Evolutionary conservation across 345 rosid genomes (phyloP), one percentile per base, ranked within the genome.

Genomic region (Eucalyptus sp.): DNA sequence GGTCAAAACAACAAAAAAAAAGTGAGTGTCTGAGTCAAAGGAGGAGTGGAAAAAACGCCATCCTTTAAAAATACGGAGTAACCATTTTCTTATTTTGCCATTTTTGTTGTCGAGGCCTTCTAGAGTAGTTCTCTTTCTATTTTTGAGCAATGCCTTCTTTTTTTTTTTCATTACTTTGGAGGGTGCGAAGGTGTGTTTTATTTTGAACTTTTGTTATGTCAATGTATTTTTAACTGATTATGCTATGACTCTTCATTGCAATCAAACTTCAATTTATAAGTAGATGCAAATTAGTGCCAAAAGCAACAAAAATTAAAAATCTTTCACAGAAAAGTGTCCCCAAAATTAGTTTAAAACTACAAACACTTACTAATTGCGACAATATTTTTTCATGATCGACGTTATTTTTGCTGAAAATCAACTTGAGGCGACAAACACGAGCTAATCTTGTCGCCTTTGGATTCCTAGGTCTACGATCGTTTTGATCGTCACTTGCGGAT

Each of bases 1-100:
- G 0, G 0, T 52, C 58, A 18, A 52, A 52, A 18, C 25, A 18
- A 52, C 1, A 5, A 37, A 3, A 51, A 52, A 52, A 52, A 52
- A 52, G 2, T 52, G 25, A 52, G 58, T 3, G 9, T 52, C 2
- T 2, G 2, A 20, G 58, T 20, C 0, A 3, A 52, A 52, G 0
- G 24, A 18, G 4, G 0, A 52, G 58, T 52, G 25, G 2, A 52
- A 18, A 52, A 52, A 52, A 7, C 0, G 0, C 2, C 2, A 52
- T 18, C 58, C 58, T 52, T 52, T 27, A 60, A 25, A 27, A 27
- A 60, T 60, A 6, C 31, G 0, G 31, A 5, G 66, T 60, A 11
- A 4, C 1, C 76, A n/a, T 31, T 66, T 66, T 15, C 43, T 31
- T 31, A 66, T 16, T 31, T 66, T 12, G 17, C 79, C 12, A 15